Percentiles rank a stretch among this genome's conserved stretches.
Conservation (phyloP, 768 basidiomycete species). For the Suillus ampliporus region DNA sequence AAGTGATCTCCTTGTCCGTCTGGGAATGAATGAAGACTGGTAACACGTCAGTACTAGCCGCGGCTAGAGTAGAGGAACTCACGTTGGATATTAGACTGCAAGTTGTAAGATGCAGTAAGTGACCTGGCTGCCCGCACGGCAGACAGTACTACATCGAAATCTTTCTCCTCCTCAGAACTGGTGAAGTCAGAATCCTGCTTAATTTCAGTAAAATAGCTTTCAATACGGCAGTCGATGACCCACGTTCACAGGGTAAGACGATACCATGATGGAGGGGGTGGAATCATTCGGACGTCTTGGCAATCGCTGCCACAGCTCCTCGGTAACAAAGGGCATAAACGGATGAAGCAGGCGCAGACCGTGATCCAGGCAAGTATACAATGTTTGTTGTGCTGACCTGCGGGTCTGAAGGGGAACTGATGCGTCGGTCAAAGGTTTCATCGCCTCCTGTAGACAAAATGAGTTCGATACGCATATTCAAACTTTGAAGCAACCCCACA, state of each 20-base stretch:
- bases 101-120: constrained; percentile 85
- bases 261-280: constrained; percentile 89
- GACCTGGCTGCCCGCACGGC: constrained; percentile 83
- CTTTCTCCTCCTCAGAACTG: constrained; percentile 75
- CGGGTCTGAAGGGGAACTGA: constrained; percentile 64
- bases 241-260: constrained; percentile 81
- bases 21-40: constrained; percentile 82
- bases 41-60: constrained; percentile 10
- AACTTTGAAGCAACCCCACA: constrained; percentile 50
- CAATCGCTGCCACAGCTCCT: constrained; percentile 97
- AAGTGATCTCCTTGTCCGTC: constrained; percentile 59
- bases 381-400: constrained; percentile 90
- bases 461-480: not conserved
- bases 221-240: constrained; percentile 34
- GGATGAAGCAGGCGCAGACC: constrained; percentile 93
- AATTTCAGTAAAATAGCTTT: constrained; percentile 1
- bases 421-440: constrained; percentile 96
- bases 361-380: constrained; percentile 92
- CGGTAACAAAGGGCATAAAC: constrained; percentile 99
- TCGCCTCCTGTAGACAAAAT: constrained; percentile 76
- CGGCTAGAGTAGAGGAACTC: constrained; percentile 26
- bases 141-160: constrained; percentile 86
- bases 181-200: constrained; percentile 63
- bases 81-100: constrained; percentile 88
- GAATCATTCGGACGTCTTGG: constrained; percentile 83